phyloP scores from a whole-genome alignment of 805 yeast species.

The Saccharomycopsis malanga region DNA sequence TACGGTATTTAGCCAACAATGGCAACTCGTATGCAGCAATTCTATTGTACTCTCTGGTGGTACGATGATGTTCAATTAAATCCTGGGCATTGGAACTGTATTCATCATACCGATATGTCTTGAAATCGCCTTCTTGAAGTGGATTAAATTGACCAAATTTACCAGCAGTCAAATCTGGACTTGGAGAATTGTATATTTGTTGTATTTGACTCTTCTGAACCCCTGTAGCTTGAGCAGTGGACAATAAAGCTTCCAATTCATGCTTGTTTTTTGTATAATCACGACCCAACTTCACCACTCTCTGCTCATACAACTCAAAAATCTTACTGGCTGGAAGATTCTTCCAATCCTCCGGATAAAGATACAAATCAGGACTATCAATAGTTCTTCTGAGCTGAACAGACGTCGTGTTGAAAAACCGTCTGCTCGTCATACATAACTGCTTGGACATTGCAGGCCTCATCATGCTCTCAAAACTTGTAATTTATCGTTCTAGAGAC shows the following conservation, averaged over 20 bases:
- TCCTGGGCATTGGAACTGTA: conserved; percentile 67
- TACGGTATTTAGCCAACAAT: conserved; percentile 64
- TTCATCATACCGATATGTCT: conserved; percentile 54
- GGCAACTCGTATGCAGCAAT: conserved; percentile 93
- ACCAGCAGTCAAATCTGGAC: conserved; percentile 29
- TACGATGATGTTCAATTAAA: conserved; percentile 62
- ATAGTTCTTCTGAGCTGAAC: neutral
- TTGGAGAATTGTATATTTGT: conserved; percentile 28
- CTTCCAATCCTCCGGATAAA: conserved; percentile 64
- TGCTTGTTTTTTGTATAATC: conserved; percentile 41
- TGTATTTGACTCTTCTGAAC: conserved; percentile 25
- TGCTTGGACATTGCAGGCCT: no score
- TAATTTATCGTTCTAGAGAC: no score
- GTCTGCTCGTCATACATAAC: no score
- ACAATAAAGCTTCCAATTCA: conserved; percentile 51
- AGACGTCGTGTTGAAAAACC: neutral
- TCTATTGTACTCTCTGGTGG: conserved; percentile 67
- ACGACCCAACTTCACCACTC: conserved; percentile 49
- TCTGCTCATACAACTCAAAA: conserved; percentile 50
- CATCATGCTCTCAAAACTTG: no score
- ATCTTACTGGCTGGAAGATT: conserved; percentile 60
- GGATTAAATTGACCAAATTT: conserved; percentile 29
- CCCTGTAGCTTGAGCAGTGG: conserved; percentile 40
- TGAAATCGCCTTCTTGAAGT: conserved; percentile 32
- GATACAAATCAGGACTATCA: conserved; percentile 31